These are phyloP conservation scores for Fusarium sp. DNA, from an alignment of 2,329 filamentous ascomycete species.

Conservation along the genomic window DNA sequence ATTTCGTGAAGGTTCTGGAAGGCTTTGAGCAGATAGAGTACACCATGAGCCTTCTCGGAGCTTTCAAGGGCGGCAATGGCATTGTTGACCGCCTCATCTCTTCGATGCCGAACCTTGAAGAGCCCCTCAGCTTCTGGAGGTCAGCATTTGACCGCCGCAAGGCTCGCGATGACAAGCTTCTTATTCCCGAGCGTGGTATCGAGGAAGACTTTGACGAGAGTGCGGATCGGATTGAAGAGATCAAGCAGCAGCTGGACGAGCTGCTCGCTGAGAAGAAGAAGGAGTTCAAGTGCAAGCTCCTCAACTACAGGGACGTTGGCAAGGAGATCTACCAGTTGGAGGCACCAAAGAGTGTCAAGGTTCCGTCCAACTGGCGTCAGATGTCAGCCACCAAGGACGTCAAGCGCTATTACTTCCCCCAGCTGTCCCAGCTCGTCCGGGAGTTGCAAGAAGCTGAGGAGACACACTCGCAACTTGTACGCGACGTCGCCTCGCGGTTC, in stretches of 20 bases:
- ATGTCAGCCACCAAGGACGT: constrained; percentile 94
- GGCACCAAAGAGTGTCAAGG: constrained; percentile 84
- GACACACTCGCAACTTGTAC: constrained; percentile 89
- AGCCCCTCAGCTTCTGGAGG: constrained; percentile 85
- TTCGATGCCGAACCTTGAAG: constrained; percentile 85
- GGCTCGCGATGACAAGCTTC: constrained; percentile 81
- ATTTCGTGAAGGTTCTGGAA: constrained; percentile 93
- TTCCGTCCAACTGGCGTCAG: constrained; percentile 91
- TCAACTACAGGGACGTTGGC: constrained; percentile 86
- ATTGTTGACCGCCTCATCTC: constrained; percentile 86
- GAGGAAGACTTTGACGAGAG: constrained; percentile 94
- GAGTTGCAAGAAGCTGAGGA: constrained; percentile 94
- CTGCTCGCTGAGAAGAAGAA: constrained; percentile 78
- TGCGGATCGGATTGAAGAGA: constrained; percentile 78
- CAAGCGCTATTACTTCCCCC: constrained; percentile 93
- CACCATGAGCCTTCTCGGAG: constrained; percentile 82
- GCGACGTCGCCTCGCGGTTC: constrained; percentile 86
- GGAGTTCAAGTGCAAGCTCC: constrained; percentile 77
- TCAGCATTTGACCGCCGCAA: constrained; percentile 87
- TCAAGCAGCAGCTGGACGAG: constrained; percentile 77
- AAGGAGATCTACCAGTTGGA: constrained; percentile 99
- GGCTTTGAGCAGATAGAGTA: constrained; percentile 99
- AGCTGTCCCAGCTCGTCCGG: constrained; percentile 84
- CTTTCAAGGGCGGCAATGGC: constrained; percentile 81
- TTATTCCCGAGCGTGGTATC: constrained; percentile 87